phyloP scores from a whole-genome alignment of 768 basidiomycete species.

The Dendrothele bispora region DNA sequence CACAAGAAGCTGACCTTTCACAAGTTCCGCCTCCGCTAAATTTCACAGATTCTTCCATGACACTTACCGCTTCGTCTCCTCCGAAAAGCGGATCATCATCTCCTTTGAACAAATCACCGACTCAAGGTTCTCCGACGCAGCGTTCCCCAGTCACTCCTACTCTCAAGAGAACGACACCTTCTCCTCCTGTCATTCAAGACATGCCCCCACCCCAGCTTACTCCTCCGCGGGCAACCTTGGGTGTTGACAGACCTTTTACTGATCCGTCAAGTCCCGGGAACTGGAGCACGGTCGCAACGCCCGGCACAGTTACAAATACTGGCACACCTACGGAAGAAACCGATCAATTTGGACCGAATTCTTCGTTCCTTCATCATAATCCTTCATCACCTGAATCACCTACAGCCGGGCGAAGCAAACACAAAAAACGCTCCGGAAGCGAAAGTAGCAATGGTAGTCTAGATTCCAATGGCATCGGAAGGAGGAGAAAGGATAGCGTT shows the following conservation, averaged over 20 bases:
- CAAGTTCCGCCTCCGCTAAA: conserved; percentile 1
- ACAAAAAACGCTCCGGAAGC: conserved; percentile 24
- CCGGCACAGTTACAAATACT: conserved; percentile 43
- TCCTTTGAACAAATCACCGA: conserved; percentile 17
- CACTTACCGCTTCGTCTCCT: conserved; percentile 8
- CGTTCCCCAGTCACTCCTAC: conserved; percentile 22
- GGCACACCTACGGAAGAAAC: conserved; percentile 3
- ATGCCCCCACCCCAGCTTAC: conserved; percentile 7
- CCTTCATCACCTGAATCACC: conserved; percentile 10
- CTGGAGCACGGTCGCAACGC: conserved; percentile 80
- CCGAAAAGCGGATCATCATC: conserved; percentile 8
- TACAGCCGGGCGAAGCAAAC: conserved; percentile 12
- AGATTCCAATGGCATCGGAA: background rate
- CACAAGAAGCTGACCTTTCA: conserved; percentile 24
- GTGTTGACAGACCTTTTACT: background rate
- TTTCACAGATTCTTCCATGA: conserved; percentile 2
- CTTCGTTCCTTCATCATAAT: background rate
- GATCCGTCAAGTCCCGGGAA: conserved; percentile 40
- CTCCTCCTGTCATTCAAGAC: conserved; percentile 25
- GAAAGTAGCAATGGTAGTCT: conserved; percentile 23
- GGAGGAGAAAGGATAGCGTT: conserved; percentile 14
- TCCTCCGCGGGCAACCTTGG: conserved; percentile 8
- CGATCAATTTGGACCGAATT: conserved; percentile 11
- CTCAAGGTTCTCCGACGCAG: conserved; percentile 23
- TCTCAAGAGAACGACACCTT: conserved; percentile 29